Evolutionary conservation across 164 flowering plant genomes (phyloP).

Genomic region (Berberis vulgaris): DNA sequence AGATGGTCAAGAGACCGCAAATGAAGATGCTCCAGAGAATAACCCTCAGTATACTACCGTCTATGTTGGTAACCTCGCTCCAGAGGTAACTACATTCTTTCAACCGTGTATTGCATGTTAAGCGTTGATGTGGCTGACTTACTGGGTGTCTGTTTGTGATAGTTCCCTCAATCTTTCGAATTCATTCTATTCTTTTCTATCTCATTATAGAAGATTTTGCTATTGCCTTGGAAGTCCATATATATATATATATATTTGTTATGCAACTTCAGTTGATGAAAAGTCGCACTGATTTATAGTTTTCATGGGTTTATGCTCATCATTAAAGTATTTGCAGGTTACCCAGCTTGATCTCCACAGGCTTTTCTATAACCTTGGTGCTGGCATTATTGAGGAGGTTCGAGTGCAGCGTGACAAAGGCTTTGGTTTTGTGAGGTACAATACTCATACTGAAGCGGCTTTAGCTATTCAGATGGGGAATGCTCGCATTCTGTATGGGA

Average conservation of each 20-base stretch:
- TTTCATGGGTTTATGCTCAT: constrained; percentile 2
- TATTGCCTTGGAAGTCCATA: no score
- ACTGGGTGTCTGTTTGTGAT: not conserved
- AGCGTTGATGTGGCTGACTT: no score
- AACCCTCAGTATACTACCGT: constrained; percentile 94
- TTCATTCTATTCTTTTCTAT: no score
- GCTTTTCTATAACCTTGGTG: constrained; percentile 72
- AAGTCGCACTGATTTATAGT: not conserved
- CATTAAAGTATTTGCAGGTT: constrained; percentile 39
- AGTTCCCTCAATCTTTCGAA: not conserved
- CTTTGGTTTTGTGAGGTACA: constrained; percentile 92
- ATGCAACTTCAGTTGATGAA: not conserved
- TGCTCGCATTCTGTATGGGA: constrained; percentile 63
- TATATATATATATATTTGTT: not conserved
- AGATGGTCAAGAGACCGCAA: constrained; percentile 65
- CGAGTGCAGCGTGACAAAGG: constrained; percentile 93
- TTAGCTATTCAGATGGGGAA: constrained; percentile 83
- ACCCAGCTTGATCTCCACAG: constrained; percentile 73
- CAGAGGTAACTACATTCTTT: constrained; percentile 47
- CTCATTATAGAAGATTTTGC: no score
- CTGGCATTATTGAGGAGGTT: constrained; percentile 84
- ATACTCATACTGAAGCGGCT: constrained; percentile 82
- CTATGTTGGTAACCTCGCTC: constrained; percentile 95
- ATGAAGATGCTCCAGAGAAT: constrained; percentile 83
- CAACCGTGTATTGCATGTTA: not conserved